A percentile compares a stretch with the other conserved stretches of the same genome.
phyloP scores from a whole-genome alignment of 495 filamentous ascomycete species.

The Xylaria curta region DNA sequence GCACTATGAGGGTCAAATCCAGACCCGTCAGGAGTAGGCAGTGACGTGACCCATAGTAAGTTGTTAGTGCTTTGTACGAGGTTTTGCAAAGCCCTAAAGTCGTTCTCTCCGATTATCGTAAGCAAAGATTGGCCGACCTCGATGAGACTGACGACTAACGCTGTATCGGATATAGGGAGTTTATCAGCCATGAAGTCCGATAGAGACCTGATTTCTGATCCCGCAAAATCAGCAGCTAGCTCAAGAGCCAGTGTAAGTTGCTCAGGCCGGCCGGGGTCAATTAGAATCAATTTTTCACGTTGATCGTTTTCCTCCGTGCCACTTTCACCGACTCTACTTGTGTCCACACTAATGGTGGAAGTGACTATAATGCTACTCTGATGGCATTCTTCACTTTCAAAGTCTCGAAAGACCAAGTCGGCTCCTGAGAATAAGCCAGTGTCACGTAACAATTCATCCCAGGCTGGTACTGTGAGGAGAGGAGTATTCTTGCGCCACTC shows the following conservation, averaged over 20 bases:
- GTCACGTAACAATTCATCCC: background rate
- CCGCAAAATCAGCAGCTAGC: background rate
- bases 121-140: background rate
- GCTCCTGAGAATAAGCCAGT: background rate
- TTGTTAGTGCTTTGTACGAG: background rate
- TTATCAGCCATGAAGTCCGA: background rate
- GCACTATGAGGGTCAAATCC: background rate
- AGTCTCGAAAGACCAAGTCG: background rate
- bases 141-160: background rate
- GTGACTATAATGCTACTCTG: background rate
- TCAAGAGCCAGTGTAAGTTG: background rate
- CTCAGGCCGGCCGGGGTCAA: background rate
- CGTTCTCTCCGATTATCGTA: background rate
- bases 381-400: background rate
- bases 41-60: background rate
- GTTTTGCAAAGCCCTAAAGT: background rate
- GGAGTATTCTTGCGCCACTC: background rate
- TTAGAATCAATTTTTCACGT: background rate
- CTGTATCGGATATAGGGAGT: background rate
- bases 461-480: background rate
- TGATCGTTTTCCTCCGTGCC: no score
- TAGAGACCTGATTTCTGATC: background rate
- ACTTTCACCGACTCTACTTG: no score
- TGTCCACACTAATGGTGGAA: background rate
- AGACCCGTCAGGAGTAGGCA: background rate